A percentile compares a stretch with the other conserved stretches of the same genome.
Evolutionary conservation across 1,284 basidiomycete genomes (phyloP).

Genomic region (Polyporus tsugae): DNA sequence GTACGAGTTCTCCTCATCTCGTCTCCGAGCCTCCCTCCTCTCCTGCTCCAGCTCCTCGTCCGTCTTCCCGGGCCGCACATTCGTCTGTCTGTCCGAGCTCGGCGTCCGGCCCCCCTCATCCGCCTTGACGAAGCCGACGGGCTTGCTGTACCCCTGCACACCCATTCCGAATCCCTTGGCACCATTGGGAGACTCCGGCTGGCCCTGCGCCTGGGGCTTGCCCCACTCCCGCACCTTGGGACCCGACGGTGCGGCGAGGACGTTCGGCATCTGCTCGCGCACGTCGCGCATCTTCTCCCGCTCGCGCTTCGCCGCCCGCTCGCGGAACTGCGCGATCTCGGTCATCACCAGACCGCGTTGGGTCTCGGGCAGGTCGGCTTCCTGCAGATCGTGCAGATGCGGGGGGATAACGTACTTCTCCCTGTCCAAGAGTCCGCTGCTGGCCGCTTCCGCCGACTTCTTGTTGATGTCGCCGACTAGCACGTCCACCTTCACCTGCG

Average conservation of each 20-base stretch:
- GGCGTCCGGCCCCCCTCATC: slow-evolving; percentile 53
- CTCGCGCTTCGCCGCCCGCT: slow-evolving; percentile 86
- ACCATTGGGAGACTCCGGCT: slow-evolving; percentile 34
- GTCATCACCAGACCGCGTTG: slow-evolving; percentile 93
- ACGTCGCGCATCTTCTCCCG: slow-evolving; percentile 84
- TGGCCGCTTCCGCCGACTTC: slow-evolving; percentile 71
- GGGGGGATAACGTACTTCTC: slow-evolving; percentile 90
- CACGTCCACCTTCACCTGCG: slow-evolving; percentile 62
- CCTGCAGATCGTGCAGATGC: slow-evolving; percentile 93
- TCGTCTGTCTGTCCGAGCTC: slow-evolving; percentile 47
- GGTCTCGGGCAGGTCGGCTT: slow-evolving; percentile 95
- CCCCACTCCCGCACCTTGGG: slow-evolving; percentile 83
- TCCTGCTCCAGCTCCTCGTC: slow-evolving; percentile 89
- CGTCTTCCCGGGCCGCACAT: slow-evolving; percentile 62
- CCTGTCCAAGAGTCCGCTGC: slow-evolving; percentile 73
- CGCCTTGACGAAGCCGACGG: slow-evolving; percentile 82
- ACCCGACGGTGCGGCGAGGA: slow-evolving; percentile 60
- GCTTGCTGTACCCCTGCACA: slow-evolving; percentile 78
- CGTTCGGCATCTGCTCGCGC: slow-evolving; percentile 59
- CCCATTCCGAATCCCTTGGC: slow-evolving; percentile 65
- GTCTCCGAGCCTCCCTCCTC: slow-evolving; percentile 72
- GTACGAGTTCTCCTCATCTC: slow-evolving; percentile 84
- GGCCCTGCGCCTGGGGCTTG: slow-evolving; percentile 57
- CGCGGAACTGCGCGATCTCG: slow-evolving; percentile 94
- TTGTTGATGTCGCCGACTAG: slow-evolving; percentile 69